These are phyloP conservation scores for Fusarium sp. DNA, from an alignment of 2,329 filamentous ascomycete species.

Conservation along the genomic window DNA sequence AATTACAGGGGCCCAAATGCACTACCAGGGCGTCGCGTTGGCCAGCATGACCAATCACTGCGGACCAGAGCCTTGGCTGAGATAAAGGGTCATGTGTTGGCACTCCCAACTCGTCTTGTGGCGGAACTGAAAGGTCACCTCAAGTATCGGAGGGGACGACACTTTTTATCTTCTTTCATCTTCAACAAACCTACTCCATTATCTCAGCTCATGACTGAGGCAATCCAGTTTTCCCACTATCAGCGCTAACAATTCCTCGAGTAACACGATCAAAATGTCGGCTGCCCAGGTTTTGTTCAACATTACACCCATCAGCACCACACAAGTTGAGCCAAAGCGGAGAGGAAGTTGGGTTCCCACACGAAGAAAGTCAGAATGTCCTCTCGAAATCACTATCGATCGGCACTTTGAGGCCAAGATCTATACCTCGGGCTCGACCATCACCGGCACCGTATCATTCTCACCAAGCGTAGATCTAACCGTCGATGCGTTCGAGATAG, in stretches of 20 bases:
- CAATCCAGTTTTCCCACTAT: too few species aligned
- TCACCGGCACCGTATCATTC: slow-evolving; percentile 19
- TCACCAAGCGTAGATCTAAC: slow-evolving; percentile 5
- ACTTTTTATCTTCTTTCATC: not conserved
- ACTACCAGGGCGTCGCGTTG: slow-evolving; percentile 9
- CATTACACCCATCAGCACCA: not conserved
- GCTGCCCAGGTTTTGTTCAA: slow-evolving; percentile 7
- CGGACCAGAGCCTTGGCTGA: slow-evolving; percentile 6
- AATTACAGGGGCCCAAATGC: not conserved
- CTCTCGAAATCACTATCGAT: slow-evolving; percentile 27
- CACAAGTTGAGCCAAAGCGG: not conserved
- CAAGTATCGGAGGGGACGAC: slow-evolving; percentile 5
- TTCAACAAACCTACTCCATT: not conserved
- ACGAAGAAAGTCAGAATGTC: slow-evolving; percentile 5
- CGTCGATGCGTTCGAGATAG: slow-evolving; percentile 20
- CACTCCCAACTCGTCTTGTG: slow-evolving; percentile 5
- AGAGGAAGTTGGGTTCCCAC: slow-evolving; percentile 25
- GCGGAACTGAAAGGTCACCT: slow-evolving; percentile 23
- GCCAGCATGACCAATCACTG: slow-evolving; percentile 11
- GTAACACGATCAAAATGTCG: not conserved
- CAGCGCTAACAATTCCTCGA: not conserved
- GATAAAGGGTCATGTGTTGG: slow-evolving; percentile 29
- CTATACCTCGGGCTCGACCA: slow-evolving; percentile 29
- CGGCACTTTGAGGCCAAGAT: slow-evolving; percentile 30
- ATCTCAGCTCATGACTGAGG: not conserved